phyloP scores from a whole-genome alignment of 768 basidiomycete species.

The Collybia sordida region DNA sequence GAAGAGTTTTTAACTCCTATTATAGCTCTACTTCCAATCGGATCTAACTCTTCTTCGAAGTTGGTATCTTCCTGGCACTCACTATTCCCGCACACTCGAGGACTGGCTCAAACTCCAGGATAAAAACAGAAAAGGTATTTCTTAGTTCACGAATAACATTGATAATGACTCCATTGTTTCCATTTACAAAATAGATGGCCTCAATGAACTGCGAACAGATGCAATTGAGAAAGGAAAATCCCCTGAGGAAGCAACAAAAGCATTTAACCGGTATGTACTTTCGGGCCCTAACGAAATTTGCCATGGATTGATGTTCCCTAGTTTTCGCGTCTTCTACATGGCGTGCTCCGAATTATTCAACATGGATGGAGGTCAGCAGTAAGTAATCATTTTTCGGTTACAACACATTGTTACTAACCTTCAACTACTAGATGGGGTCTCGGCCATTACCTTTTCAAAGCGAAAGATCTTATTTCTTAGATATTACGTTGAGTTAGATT shows the following conservation, averaged over 20 bases:
- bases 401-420: conserved; percentile 1
- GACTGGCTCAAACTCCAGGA: conserved; percentile 66
- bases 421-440: conserved; percentile 47
- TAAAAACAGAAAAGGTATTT: conserved; percentile 39
- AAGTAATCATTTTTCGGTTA: conserved; percentile 28
- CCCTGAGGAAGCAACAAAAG: conserved; percentile 53
- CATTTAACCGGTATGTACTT: conserved; percentile 47
- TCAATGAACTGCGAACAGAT: conserved; percentile 48
- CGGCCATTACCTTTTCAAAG: conserved; percentile 55
- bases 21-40: conserved; percentile 60
- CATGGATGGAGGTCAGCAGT: conserved; percentile 61
- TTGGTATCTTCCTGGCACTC: conserved; percentile 62
- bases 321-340: conserved; percentile 72
- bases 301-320: conserved; percentile 13
- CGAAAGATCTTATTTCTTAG: conserved; percentile 9
- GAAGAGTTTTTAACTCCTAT: too few relatives aligned
- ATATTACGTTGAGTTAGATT: too few relatives aligned
- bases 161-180: background rate
- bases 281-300: background rate
- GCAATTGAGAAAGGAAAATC: conserved; percentile 44
- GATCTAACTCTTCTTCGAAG: conserved; percentile 57
- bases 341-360: conserved; percentile 71
- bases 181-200: conserved; percentile 29
- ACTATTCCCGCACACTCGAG: conserved; percentile 65
- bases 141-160: background rate